Conservation (phyloP, 768 basidiomycete genomes). For the Leucosporidium creatinivorum region DNA sequence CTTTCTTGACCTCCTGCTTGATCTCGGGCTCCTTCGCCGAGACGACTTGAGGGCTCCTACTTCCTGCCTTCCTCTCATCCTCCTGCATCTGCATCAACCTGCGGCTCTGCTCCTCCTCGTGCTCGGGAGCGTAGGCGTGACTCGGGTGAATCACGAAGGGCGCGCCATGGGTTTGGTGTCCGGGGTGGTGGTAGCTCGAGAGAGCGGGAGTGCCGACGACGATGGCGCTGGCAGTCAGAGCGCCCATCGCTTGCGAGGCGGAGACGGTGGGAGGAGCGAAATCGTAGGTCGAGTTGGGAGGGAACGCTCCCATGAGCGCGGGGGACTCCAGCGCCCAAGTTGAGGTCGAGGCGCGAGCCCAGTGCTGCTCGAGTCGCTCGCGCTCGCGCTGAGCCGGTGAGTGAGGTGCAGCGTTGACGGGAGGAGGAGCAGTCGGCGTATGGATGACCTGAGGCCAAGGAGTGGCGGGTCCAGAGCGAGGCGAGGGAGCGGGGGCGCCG, state of each 20-base stretch:
- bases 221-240: background rate
- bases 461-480: slow-evolving; percentile 11
- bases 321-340: slow-evolving; percentile 34
- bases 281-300: background rate
- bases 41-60: background rate
- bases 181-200: background rate
- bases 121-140: background rate
- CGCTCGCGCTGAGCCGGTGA: slow-evolving; percentile 22
- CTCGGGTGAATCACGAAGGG: background rate
- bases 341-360: slow-evolving; percentile 18
- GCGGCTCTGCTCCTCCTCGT: background rate
- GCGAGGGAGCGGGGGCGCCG: background rate
- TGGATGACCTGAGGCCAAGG: slow-evolving; percentile 30
- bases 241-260: slow-evolving; percentile 8
- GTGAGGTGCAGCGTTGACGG: slow-evolving; percentile 5
- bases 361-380: slow-evolving; percentile 31
- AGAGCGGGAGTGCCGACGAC: background rate
- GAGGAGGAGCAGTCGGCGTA: slow-evolving; percentile 33
- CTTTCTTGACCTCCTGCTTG: slow-evolving; percentile 3
- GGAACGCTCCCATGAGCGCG: slow-evolving; percentile 24
- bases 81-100: background rate
- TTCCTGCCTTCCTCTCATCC: background rate
- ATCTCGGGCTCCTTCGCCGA: background rate
- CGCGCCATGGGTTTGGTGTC: background rate
- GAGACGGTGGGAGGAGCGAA: background rate